Evolutionary conservation across 768 basidiomycete genomes (phyloP).

Genomic region (Tremella fuciformis): DNA sequence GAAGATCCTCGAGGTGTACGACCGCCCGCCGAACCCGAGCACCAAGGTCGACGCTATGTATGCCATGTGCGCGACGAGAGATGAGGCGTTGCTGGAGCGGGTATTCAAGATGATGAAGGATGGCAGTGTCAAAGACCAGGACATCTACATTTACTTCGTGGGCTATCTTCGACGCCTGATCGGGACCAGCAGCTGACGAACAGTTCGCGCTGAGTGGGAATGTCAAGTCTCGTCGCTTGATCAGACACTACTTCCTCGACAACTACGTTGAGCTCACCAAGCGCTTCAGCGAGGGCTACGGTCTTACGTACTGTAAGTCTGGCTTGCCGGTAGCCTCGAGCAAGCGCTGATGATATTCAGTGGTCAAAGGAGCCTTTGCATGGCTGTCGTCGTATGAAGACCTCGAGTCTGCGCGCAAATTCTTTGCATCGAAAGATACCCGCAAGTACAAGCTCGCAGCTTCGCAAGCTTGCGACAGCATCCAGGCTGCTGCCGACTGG

Average conservation of each 20-base stretch:
- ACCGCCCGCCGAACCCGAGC: constrained; percentile 70
- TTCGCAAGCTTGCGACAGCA: constrained; percentile 50
- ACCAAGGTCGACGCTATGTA: constrained; percentile 61
- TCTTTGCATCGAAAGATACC: constrained; percentile 61
- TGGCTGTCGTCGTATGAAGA: constrained; percentile 68
- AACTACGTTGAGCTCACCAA: constrained; percentile 64
- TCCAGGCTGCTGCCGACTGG: constrained; percentile 50
- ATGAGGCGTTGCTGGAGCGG: constrained; percentile 61
- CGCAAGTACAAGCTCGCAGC: constrained; percentile 45
- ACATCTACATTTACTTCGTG: constrained; percentile 44
- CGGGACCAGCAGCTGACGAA: neutral
- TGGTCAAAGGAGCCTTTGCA: constrained; percentile 53
- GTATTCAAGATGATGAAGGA: constrained; percentile 63
- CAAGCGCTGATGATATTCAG: constrained; percentile 10
- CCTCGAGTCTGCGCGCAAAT: constrained; percentile 58
- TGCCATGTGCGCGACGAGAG: constrained; percentile 64
- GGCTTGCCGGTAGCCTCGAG: constrained; percentile 1
- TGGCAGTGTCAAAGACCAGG: constrained; percentile 54
- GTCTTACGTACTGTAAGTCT: constrained; percentile 36
- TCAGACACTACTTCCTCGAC: constrained; percentile 65
- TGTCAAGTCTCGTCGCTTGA: constrained; percentile 57
- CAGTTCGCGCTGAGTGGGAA: constrained; percentile 60
- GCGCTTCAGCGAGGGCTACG: constrained; percentile 65
- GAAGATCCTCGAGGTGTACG: constrained; percentile 65
- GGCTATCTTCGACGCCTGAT: constrained; percentile 12